Percentiles rank a stretch among this genome's conserved stretches.
Conservation (phyloP, 2,329 filamentous ascomycete species). For the Fusarium austroafricanum region DNA sequence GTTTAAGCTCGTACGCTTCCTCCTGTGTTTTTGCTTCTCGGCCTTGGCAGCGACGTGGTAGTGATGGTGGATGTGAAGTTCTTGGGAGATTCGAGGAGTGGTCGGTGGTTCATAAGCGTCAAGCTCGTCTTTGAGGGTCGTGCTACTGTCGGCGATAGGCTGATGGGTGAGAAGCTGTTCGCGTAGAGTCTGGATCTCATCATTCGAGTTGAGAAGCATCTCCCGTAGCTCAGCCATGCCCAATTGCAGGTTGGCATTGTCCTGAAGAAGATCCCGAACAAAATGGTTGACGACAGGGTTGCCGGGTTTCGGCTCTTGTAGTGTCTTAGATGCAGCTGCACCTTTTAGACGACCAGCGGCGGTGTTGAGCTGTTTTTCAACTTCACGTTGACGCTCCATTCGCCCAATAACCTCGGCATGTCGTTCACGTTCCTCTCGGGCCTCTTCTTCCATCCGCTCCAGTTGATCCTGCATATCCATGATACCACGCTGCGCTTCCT, state of each 20-base stretch:
- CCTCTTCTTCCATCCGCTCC: constrained; percentile 87
- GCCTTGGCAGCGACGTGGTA: constrained; percentile 79
- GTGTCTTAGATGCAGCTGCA: constrained; percentile 76
- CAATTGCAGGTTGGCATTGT: constrained; percentile 93
- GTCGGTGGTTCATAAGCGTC: constrained; percentile 57
- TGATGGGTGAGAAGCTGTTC: constrained; percentile 86
- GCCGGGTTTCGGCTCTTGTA: constrained; percentile 68
- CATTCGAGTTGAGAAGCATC: constrained; percentile 90
- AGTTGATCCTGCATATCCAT: constrained; percentile 86
- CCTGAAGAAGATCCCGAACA: constrained; percentile 92
- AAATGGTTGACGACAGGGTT: constrained; percentile 91
- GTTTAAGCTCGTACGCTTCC: constrained; percentile 75
- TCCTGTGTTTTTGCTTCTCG: constrained; percentile 73
- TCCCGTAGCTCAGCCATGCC: constrained; percentile 92
- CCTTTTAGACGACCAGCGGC: constrained; percentile 85
- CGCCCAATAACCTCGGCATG: constrained; percentile 84
- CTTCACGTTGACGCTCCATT: constrained; percentile 84
- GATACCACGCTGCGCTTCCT: constrained; percentile 83
- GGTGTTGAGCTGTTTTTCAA: constrained; percentile 84
- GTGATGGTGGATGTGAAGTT: constrained; percentile 94
- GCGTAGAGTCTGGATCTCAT: constrained; percentile 88
- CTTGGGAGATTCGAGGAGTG: constrained; percentile 65
- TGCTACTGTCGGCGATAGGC: constrained; percentile 63
- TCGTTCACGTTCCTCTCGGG: constrained; percentile 80
- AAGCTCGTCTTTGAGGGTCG: constrained; percentile 79